A percentile compares a stretch with the other conserved stretches of the same genome.
phyloP scores from a whole-genome alignment of 441 rosid genomes.

The Gossypium armourianum region DNA sequence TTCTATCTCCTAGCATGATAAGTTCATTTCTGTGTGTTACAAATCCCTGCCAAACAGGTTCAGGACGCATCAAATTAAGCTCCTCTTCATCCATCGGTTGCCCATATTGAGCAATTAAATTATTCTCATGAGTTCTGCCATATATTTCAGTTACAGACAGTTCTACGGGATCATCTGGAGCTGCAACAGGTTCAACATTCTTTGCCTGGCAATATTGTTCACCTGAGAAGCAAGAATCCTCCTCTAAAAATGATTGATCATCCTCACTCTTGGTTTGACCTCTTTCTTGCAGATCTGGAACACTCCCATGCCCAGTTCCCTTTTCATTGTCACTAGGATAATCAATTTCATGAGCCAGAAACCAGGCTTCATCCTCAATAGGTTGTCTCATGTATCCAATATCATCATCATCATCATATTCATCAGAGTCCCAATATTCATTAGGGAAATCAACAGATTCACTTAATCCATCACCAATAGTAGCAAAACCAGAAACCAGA shows the following conservation, averaged over 20 bases:
- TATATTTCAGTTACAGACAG: conserved; percentile 52
- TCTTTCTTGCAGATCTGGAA: conserved; percentile 59
- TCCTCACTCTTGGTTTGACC: conserved; percentile 67
- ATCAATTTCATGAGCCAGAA: conserved; percentile 93
- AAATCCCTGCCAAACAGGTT: conserved; percentile 94
- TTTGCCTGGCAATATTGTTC: conserved; percentile 62
- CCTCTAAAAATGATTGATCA: conserved; percentile 82
- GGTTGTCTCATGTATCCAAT: conserved; percentile 95
- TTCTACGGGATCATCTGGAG: conserved; percentile 59
- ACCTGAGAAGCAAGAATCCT: conserved; percentile 79
- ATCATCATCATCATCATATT: conserved; percentile 89
- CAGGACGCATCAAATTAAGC: conserved; percentile 56
- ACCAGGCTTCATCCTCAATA: conserved; percentile 91
- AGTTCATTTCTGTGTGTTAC: conserved; percentile 70
- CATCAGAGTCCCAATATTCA: conserved; percentile 98
- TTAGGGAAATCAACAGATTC: conserved; percentile 80
- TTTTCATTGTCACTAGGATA: conserved; percentile 95
- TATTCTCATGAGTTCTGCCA: conserved; percentile 41
- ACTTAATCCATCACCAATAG: conserved; percentile 87
- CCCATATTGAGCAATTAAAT: conserved; percentile 60
- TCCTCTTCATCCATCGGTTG: conserved; percentile 76
- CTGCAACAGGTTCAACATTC: conserved; percentile 46
- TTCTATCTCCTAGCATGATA: conserved; percentile 49
- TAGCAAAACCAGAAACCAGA: conserved; percentile 92
- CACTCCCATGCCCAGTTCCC: conserved; percentile 65